phyloP scores from a whole-genome alignment of 2,329 filamentous ascomycete species.

The Fusarium beomiforme region DNA sequence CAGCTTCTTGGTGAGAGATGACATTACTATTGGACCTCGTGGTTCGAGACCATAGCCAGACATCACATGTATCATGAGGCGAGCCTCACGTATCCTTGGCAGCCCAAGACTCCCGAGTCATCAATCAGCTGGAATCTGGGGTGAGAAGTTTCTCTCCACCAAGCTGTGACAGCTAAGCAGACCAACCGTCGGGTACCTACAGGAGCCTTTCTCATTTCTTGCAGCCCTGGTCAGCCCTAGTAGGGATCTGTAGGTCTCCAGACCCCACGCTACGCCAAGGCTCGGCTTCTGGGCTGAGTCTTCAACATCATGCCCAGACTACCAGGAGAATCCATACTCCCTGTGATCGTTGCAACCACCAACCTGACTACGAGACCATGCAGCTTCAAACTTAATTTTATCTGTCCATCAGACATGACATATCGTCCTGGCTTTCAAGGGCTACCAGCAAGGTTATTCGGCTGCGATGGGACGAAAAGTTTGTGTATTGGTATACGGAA shows the following conservation, averaged over 20 bases:
- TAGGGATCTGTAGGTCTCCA: conserved; percentile 17
- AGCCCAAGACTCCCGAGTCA: conserved; percentile 23
- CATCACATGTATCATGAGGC: conserved; percentile 19
- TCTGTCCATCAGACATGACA: neutral
- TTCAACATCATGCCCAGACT: neutral
- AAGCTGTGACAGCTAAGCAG: conserved; percentile 38
- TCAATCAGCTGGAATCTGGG: conserved; percentile 37
- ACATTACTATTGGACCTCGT: conserved; percentile 15
- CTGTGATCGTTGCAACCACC: neutral
- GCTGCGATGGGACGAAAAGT: neutral
- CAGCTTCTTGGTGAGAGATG: neutral
- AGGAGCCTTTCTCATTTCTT: conserved; percentile 28
- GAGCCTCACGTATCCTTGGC: conserved; percentile 1
- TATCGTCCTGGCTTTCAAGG: neutral
- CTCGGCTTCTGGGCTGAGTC: conserved; percentile 20
- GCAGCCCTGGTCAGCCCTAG: conserved; percentile 39
- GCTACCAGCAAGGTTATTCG: neutral
- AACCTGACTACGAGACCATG: conserved; percentile 10
- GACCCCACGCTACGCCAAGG: conserved; percentile 35
- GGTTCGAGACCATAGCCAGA: conserved; percentile 23
- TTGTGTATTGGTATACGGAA: neutral
- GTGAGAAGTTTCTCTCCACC: conserved; percentile 36
- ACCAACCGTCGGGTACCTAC: conserved; percentile 34
- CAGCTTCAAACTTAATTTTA: conserved; percentile 4
- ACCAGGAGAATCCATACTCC: neutral